These are phyloP conservation scores for Penicillium rolfsii DNA, from an alignment of 2,329 filamentous ascomycete genomes.

Conservation along the genomic window DNA sequence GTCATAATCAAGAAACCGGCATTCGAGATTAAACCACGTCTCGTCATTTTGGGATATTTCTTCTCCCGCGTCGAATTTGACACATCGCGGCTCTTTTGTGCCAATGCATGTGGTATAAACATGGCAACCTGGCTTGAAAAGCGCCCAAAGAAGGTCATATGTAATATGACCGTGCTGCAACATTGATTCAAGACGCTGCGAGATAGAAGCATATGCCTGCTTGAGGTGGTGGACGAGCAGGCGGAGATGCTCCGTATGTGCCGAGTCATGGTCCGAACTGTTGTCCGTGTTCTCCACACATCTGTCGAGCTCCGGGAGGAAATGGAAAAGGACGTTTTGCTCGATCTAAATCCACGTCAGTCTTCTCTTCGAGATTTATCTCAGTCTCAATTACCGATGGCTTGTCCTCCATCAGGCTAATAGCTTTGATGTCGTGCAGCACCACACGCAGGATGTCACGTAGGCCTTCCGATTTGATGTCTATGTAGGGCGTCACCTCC, in stretches of 20 bases:
- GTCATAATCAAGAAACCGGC: conserved; percentile 37
- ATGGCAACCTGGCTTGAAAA: too few relatives aligned
- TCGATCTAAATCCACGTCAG: not conserved
- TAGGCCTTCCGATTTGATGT: conserved; percentile 1
- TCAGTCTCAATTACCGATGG: conserved; percentile 1
- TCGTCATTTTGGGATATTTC: conserved; percentile 10
- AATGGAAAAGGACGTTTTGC: conserved; percentile 3
- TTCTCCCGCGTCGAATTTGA: not conserved
- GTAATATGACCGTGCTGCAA: too few relatives aligned
- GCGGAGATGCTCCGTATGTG: too few relatives aligned
- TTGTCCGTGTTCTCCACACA: too few relatives aligned
- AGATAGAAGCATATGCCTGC: too few relatives aligned
- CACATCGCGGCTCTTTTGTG: not conserved
- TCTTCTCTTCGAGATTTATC: too few relatives aligned
- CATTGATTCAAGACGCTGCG: too few relatives aligned
- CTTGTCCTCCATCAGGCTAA: conserved; percentile 2
- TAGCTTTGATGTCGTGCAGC: not conserved
- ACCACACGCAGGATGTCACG: not conserved
- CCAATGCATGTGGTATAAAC: too few relatives aligned
- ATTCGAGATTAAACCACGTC: conserved; percentile 33
- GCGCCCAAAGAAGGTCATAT: too few relatives aligned
- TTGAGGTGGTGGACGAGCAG: too few relatives aligned
- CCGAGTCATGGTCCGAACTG: too few relatives aligned
- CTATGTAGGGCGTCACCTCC: not conserved
- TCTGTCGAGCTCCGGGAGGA: not conserved